A percentile compares a stretch with the other conserved stretches of the same genome.
Evolutionary conservation across 2,329 filamentous ascomycete species (phyloP).

Genomic region (Botryotinia calthae): DNA sequence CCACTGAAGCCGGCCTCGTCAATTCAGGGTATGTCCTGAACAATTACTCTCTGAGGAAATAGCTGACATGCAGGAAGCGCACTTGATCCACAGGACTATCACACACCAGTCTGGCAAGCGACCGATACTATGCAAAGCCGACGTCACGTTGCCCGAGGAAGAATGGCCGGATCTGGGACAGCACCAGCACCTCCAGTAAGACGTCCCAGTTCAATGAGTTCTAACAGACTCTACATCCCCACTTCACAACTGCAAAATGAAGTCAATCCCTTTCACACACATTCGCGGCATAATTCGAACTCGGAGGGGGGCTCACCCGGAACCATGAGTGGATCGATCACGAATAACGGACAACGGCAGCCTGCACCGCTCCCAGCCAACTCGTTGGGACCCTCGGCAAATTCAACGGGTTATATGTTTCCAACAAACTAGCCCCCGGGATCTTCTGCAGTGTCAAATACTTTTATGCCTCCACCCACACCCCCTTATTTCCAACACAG

Average conservation of each 20-base stretch:
- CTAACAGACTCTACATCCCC: conserved; percentile 26
- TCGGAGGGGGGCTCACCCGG: conserved; percentile 12
- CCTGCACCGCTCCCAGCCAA: not conserved
- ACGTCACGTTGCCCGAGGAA: conserved; percentile 31
- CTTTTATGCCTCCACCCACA: not conserved
- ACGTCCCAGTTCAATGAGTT: conserved; percentile 31
- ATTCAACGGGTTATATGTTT: not conserved
- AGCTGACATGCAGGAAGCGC: conserved; percentile 6
- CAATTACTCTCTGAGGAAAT: not conserved
- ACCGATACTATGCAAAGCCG: conserved; percentile 25
- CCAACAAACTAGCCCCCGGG: not conserved
- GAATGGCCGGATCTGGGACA: conserved; percentile 22
- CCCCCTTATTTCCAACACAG: not conserved
- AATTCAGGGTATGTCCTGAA: not conserved
- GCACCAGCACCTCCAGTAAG: conserved; percentile 23
- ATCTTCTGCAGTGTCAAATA: not conserved
- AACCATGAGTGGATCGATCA: conserved; percentile 5
- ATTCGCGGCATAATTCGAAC: not conserved
- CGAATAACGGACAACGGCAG: conserved; percentile 1
- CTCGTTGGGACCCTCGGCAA: not conserved
- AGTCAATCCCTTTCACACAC: not conserved
- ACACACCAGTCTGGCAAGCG: not conserved
- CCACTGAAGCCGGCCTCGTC: not conserved
- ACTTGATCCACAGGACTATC: conserved; percentile 4
- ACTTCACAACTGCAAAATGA: conserved; percentile 1